Percentiles rank a stretch among this genome's conserved stretches.
phyloP scores from a whole-genome alignment of 805 yeast genomes.

The Saccharomycopsis sp. region DNA sequence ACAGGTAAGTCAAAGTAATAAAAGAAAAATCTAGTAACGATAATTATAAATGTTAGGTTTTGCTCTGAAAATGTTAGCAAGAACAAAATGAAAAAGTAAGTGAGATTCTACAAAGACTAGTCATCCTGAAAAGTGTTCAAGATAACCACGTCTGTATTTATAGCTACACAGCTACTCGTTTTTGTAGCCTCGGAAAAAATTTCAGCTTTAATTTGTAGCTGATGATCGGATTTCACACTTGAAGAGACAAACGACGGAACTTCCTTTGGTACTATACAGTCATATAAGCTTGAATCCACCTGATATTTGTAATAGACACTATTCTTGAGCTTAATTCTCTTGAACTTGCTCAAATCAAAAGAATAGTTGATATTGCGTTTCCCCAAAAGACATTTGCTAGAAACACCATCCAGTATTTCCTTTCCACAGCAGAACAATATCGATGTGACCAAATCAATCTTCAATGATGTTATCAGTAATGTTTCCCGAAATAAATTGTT shows the following conservation, averaged over 20 bases:
- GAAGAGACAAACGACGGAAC: constrained; percentile 14
- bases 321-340: constrained; percentile 9
- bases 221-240: constrained; percentile 15
- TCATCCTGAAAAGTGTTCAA: constrained; percentile 4
- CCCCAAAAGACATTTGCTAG: constrained; percentile 4
- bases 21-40: no score
- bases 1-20: no score
- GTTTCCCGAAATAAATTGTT: constrained; percentile 4
- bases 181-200: constrained; percentile 8
- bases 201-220: constrained; percentile 12
- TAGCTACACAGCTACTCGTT: not conserved
- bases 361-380: constrained; percentile 8
- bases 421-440: constrained; percentile 16
- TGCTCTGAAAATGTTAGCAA: no score
- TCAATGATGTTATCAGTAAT: constrained; percentile 2
- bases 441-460: constrained; percentile 10
- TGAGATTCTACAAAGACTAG: not conserved
- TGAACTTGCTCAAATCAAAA: constrained; percentile 12
- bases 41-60: no score
- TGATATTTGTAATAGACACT: constrained; percentile 12
- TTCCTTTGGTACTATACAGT: constrained; percentile 10
- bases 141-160: constrained; percentile 14
- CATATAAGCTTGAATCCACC: constrained; percentile 8
- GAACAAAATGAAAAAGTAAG: not conserved
- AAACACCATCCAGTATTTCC: not conserved